Base-by-base conservation (phyloP, 208 protist species). In the Leishmania guyanensis region DNA sequence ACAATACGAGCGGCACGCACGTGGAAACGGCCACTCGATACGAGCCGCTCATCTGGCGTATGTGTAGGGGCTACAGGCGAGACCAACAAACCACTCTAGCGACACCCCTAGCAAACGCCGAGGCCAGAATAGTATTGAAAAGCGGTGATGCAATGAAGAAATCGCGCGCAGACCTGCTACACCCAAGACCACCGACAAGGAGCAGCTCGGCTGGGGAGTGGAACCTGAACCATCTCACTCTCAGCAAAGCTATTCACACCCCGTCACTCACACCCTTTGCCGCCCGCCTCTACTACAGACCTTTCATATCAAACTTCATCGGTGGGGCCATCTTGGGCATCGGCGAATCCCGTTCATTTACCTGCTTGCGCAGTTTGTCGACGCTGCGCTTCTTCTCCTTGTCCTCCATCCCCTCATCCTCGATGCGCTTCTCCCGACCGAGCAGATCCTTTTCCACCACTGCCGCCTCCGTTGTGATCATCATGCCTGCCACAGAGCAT, bases 381-480 rank as follows among this genome's bases (percentile, higher is more conserved):
- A 93, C 84, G 36, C 87, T 86, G 87, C 93, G 84, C 78, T 91
- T 89, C 80, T 96, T 96, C 69, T 94, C 87, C 78, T 89, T 93
- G 85, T 97, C 92, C 66, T 92, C 84, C 81, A 97, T 86, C n/a
- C 94, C 94, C 78, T 90, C 78, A 70, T 97, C 91, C 83, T 97
- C 94, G 50, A 93, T 84, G 74, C 92, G 94, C 62, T 80, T 85
- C 20, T 85, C 81, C 1, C 81, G 81, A 43, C 76, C 84, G 46
- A 87, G 87, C 66, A 94, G 79, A 76, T 97, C 92, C 86, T 97
- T 95, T 78, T 97, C 94, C 70, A 97, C 94, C 36, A 99, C 94
- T 66, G 99, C 98, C 39, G 95, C 96, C 91, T 99, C 99, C 26
- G 98, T 99, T 5, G 99, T 99, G 68, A 99, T 99, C 98, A 99